Evolutionary conservation across 2,329 filamentous ascomycete species (phyloP), one percentile per base, ranked within the genome.

Genomic region (Colletotrichum spaethianum): DNA sequence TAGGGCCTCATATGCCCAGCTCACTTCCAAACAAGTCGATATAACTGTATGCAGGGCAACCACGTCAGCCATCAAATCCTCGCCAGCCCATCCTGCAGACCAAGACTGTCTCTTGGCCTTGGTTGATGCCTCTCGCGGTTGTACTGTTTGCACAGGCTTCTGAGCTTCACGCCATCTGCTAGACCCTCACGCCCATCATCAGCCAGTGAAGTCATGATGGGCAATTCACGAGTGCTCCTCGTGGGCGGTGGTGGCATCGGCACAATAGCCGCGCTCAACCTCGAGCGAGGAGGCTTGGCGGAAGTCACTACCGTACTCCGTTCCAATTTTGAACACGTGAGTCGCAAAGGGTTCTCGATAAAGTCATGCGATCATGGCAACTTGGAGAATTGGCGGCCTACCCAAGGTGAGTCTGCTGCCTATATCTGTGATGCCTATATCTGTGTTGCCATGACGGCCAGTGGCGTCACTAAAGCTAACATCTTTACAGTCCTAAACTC

Each of bases 221-320:
- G 7, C 14, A 85, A 83, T 72, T 72, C 80, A 4, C 82, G 79
- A 31, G 82, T 90, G 4, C 82, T 90, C 5, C 77, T 91, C 6
- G 79, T 91, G 18, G 89, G 89, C 26, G 82, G 83, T 12, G 89
- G 89, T 11, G 87, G 87, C 8, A 85, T 90, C 1, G 89, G 89
- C 31, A 86, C 88, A 0, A 88, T 91, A 75, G 86, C 86, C 4
- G 87, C 87, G 6, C 85, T 88, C 53, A 86, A 86, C 33, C 82
- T 91, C 23, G 86, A 91, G 76, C 76, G 79, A 7, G 87, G 87
- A 6, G 84, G 83, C 9, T 79, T 82, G 26, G 87, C 88, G n/a
- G 80, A 76, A 11, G 88, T 91, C 4, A 89, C 89, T 0, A 81
- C 85, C 0, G 85, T 91, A 0, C 79, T 90, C 46, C 83, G 89